Conservation (phyloP, 306 rosid genomes). For the Lotus japonicus region DNA sequence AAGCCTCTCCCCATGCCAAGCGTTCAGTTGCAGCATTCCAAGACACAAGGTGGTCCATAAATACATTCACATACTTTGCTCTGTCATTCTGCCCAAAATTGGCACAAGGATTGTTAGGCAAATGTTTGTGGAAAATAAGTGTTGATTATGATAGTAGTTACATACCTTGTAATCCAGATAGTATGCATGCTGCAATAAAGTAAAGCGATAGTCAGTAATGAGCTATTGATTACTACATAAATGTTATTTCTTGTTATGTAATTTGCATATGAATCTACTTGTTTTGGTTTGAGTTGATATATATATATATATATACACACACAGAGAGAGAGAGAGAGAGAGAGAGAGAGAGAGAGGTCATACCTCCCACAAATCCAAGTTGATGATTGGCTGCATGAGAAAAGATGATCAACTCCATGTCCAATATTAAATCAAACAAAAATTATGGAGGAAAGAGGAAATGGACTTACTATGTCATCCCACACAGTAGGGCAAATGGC, state of each 20-base stretch:
- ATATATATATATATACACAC: no score
- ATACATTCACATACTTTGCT: constrained; percentile 63
- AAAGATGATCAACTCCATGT: constrained; percentile 22
- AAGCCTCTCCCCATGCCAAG: constrained; percentile 60
- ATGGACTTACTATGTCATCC: constrained; percentile 75
- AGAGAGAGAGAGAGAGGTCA: constrained; percentile 24
- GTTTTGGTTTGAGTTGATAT: neutral
- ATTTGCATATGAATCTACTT: neutral
- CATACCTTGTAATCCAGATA: constrained; percentile 89
- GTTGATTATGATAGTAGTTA: neutral
- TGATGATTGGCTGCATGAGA: constrained; percentile 75
- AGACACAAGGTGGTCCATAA: constrained; percentile 81
- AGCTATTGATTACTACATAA: neutral
- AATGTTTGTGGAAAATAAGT: neutral
- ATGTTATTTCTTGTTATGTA: neutral
- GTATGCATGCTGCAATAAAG: constrained; percentile 78
- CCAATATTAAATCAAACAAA: constrained; percentile 12
- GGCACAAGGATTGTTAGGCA: constrained; percentile 3
- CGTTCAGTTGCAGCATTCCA: constrained; percentile 74
- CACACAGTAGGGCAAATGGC: constrained; percentile 77
- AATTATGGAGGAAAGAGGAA: neutral
- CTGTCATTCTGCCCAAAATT: constrained; percentile 68
- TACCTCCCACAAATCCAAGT: constrained; percentile 99
- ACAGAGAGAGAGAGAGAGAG: no score
- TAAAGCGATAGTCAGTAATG: constrained; percentile 27